Conservation (phyloP, 306 rosid genomes). For the Cyclanthera cordifolia region DNA sequence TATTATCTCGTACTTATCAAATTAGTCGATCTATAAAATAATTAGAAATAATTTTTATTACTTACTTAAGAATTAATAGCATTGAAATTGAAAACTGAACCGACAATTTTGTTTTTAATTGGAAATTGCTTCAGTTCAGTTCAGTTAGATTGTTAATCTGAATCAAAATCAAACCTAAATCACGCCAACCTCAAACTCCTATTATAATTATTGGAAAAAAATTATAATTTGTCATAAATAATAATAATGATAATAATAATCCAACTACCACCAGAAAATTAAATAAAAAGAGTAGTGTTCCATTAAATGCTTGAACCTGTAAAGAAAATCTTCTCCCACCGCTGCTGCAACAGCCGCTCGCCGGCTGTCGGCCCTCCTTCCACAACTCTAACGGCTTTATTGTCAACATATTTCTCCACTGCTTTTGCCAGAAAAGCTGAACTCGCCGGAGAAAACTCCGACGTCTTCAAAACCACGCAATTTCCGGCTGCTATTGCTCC, state of each 20-base stretch:
- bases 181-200: too few relatives aligned
- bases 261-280: background rate
- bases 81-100: too few relatives aligned
- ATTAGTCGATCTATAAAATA: too few relatives aligned
- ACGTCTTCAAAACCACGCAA: constrained; percentile 46
- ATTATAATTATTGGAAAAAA: too few relatives aligned
- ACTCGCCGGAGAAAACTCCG: constrained; percentile 48
- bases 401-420: constrained; percentile 38
- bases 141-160: too few relatives aligned
- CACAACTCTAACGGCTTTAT: constrained; percentile 35
- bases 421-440: constrained; percentile 37
- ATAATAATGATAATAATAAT: background rate
- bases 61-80: too few relatives aligned
- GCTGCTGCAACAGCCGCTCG: constrained; percentile 33
- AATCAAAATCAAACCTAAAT: too few relatives aligned
- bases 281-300: background rate
- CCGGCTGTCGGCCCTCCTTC: constrained; percentile 48
- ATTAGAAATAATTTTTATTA: too few relatives aligned
- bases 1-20: too few relatives aligned
- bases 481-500: constrained; percentile 88
- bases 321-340: constrained; percentile 69
- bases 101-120: too few relatives aligned
- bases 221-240: background rate
- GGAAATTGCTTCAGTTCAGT: too few relatives aligned
- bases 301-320: constrained; percentile 31